Conservation (phyloP, 257 asterid genomes). For the Knoxia roxburghii region DNA sequence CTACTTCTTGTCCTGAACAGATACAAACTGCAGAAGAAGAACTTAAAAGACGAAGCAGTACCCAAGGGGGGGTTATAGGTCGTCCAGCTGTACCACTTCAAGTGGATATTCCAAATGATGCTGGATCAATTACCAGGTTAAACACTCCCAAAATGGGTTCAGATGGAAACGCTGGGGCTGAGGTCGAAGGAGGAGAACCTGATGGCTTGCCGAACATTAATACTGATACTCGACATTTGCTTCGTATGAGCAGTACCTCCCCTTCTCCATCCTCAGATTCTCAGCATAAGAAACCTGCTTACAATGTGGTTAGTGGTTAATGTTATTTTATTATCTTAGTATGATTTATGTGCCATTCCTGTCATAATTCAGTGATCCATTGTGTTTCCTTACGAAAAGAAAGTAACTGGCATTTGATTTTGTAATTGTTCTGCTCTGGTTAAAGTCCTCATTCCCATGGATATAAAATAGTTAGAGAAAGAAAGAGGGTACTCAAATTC, state of each 20-base stretch:
- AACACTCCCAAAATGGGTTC: conserved; percentile 72
- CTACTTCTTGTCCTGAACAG: conserved; percentile 34
- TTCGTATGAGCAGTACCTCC: conserved; percentile 65
- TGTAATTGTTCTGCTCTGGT: not conserved
- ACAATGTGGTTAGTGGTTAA: conserved; percentile 40
- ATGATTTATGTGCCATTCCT: not conserved
- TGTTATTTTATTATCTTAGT: not conserved
- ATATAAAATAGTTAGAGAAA: not conserved
- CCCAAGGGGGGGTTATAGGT: conserved; percentile 45
- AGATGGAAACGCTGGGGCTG: conserved; percentile 58
- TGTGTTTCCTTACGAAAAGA: not conserved
- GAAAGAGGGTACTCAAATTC: not conserved
- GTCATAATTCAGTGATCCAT: not conserved
- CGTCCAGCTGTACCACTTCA: conserved; percentile 63
- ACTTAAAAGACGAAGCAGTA: conserved; percentile 49
- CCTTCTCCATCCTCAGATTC: conserved; percentile 83
- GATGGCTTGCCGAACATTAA: conserved; percentile 54
- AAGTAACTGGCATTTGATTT: not conserved
- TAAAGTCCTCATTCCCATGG: not conserved
- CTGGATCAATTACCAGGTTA: conserved; percentile 64
- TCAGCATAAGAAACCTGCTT: conserved; percentile 55
- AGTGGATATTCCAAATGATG: conserved; percentile 71
- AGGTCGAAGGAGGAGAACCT: conserved; percentile 58
- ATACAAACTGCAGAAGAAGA: conserved; percentile 86
- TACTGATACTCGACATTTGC: conserved; percentile 45